Percentiles rank a stretch among this genome's conserved stretches.
phyloP scores from a whole-genome alignment of 805 yeast species.

The Sungouiella blattae region DNA sequence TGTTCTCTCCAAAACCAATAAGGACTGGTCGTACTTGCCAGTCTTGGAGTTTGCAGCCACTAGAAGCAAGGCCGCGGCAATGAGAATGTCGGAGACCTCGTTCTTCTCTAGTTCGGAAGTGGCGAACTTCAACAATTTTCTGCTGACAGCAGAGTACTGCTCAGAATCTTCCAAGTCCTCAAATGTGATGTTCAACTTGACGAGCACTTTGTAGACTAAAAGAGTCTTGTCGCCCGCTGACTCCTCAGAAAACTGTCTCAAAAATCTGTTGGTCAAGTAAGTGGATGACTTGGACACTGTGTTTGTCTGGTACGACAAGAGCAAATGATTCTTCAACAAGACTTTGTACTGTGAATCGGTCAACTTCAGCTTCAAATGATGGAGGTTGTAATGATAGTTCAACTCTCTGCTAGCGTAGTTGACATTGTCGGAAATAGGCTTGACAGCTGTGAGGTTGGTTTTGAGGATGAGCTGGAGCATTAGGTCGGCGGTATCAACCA shows the following conservation, averaged over 20 bases:
- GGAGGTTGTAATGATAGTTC: conserved; percentile 22
- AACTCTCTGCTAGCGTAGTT: conserved; percentile 32
- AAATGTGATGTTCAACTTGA: conserved; percentile 24
- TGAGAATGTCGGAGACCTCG: conserved; percentile 11
- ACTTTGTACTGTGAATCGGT: conserved; percentile 36
- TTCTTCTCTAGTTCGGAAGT: conserved; percentile 13
- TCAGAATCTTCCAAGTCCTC: conserved; percentile 22
- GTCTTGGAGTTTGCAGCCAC: conserved; percentile 21
- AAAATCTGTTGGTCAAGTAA: conserved; percentile 20
- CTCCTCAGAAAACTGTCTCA: conserved; percentile 16
- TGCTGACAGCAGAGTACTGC: conserved; percentile 14
- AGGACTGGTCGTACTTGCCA: conserved; percentile 23
- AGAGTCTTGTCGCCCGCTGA: conserved; percentile 32
- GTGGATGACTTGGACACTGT: conserved; percentile 27
- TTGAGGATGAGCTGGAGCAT: conserved; percentile 39
- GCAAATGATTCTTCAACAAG: conserved; percentile 42
- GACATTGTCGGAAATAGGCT: conserved; percentile 6
- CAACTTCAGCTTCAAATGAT: conserved; percentile 21
- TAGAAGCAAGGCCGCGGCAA: conserved; percentile 28
- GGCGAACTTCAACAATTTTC: conserved; percentile 17
- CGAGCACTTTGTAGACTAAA: conserved; percentile 25
- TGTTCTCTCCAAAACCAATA: conserved; percentile 12
- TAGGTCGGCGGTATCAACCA: conserved; percentile 31
- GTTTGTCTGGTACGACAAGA: conserved; percentile 39
- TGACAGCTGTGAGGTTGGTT: conserved; percentile 41